Evolutionary conservation across 345 rosid species (phyloP).

Genomic region (Noccaea bulbosa): DNA sequence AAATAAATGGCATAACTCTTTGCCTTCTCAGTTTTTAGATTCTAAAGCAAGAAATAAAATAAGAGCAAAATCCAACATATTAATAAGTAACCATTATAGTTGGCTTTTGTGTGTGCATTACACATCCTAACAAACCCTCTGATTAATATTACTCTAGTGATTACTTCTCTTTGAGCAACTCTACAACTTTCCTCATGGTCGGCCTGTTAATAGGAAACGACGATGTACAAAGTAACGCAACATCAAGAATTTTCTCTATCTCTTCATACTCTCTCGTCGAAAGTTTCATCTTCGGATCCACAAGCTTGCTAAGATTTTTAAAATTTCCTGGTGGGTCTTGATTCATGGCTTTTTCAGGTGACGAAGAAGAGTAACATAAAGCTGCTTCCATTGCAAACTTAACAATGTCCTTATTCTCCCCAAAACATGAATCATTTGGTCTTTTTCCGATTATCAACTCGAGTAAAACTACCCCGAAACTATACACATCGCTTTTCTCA

Average conservation of each 20-base stretch:
- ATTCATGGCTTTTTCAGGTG: slow-evolving; percentile 19
- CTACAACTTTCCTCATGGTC: slow-evolving; percentile 73
- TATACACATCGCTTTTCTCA: slow-evolving; percentile 64
- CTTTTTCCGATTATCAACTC: slow-evolving; percentile 69
- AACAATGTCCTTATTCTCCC: slow-evolving; percentile 60
- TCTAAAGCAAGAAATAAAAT: neutral
- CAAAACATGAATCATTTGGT: slow-evolving; percentile 62
- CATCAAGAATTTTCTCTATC: slow-evolving; percentile 59
- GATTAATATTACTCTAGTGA: neutral
- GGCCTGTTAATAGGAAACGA: slow-evolving; percentile 60
- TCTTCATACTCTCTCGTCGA: slow-evolving; percentile 48
- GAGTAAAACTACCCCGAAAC: slow-evolving; percentile 65
- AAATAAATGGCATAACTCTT: neutral
- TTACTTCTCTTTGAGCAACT: slow-evolving; percentile 58
- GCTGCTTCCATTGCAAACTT: slow-evolving; percentile 55
- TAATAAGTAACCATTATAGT: too few relatives aligned
- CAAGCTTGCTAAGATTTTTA: slow-evolving; percentile 41
- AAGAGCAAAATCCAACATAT: neutral
- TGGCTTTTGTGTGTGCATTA: too few relatives aligned
- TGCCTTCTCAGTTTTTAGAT: neutral
- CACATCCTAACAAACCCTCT: neutral
- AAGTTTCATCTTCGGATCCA: slow-evolving; percentile 56
- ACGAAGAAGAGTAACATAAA: slow-evolving; percentile 33
- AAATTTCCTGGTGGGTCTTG: neutral
- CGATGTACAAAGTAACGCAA: slow-evolving; percentile 63